Evolutionary conservation across 805 yeast species (phyloP).

Genomic region (Metschnikowia dekortorum): DNA sequence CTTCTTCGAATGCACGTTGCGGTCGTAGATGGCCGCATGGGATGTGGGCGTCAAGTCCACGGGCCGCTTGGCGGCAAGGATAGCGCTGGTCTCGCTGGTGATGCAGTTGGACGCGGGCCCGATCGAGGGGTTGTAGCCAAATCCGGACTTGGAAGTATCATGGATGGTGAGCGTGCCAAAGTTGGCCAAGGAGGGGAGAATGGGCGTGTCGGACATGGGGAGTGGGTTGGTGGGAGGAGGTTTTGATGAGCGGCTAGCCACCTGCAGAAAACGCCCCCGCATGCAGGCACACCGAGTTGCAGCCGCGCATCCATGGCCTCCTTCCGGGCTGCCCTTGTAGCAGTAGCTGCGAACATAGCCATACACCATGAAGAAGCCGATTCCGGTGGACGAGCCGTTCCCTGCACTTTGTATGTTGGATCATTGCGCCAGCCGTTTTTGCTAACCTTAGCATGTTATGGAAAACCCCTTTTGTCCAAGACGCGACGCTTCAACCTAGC

Average conservation of each 20-base stretch:
- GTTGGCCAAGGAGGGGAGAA: constrained; percentile 16
- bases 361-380: neutral
- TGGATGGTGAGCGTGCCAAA: constrained; percentile 17
- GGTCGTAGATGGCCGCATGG: constrained; percentile 56
- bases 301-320: neutral
- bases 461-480: neutral
- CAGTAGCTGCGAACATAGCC: neutral
- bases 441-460: constrained; percentile 4
- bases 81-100: constrained; percentile 33
- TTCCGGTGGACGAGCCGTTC: neutral
- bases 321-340: neutral
- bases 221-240: neutral
- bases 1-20: constrained; percentile 57
- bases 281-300: neutral
- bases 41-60: constrained; percentile 32
- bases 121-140: constrained; percentile 42
- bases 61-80: constrained; percentile 30
- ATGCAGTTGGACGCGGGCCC: constrained; percentile 40
- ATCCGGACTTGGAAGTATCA: constrained; percentile 23
- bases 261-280: neutral
- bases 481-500: constrained; percentile 1
- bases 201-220: constrained; percentile 16
- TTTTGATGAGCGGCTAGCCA: neutral
- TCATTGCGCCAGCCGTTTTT: neutral
- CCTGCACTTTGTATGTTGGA: constrained; percentile 2